Conservation (phyloP, 345 rosid species). For the Gossypium arboreum region DNA sequence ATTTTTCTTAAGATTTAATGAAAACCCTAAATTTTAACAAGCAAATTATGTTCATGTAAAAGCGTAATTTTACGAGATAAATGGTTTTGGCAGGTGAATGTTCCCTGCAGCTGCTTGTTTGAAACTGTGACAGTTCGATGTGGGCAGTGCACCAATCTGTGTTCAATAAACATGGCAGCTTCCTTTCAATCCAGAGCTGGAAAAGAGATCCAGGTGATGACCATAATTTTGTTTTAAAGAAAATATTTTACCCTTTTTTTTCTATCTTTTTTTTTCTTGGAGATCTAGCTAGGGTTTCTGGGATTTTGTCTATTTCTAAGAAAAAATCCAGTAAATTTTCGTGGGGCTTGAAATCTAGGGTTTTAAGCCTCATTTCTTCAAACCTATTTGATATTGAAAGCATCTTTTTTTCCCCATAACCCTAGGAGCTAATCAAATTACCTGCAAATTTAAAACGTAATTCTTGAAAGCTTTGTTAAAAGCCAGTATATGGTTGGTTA, state of each 20-base stretch:
- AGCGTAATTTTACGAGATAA: not conserved
- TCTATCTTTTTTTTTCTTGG: not conserved
- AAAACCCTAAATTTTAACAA: not conserved
- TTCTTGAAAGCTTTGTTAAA: not conserved
- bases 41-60: not conserved
- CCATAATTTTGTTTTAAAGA: not conserved
- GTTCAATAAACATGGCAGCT: constrained; percentile 45
- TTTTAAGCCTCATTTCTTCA: not conserved
- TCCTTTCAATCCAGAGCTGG: constrained; percentile 28
- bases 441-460: not conserved
- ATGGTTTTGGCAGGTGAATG: constrained; percentile 37
- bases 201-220: constrained; percentile 18
- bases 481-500: not conserved
- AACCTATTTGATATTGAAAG: not conserved
- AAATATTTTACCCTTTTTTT: not conserved
- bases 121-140: constrained; percentile 48
- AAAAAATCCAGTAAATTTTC: not conserved
- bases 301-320: constrained; percentile 9
- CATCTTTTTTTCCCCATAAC: not conserved
- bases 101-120: constrained; percentile 43
- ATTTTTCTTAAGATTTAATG: not conserved
- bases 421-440: not conserved
- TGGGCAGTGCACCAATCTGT: constrained; percentile 45
- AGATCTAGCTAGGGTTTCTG: constrained; percentile 13
- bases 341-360: not conserved